phyloP scores from a whole-genome alignment of 805 yeast species.

The Kuraishia molischiana region DNA sequence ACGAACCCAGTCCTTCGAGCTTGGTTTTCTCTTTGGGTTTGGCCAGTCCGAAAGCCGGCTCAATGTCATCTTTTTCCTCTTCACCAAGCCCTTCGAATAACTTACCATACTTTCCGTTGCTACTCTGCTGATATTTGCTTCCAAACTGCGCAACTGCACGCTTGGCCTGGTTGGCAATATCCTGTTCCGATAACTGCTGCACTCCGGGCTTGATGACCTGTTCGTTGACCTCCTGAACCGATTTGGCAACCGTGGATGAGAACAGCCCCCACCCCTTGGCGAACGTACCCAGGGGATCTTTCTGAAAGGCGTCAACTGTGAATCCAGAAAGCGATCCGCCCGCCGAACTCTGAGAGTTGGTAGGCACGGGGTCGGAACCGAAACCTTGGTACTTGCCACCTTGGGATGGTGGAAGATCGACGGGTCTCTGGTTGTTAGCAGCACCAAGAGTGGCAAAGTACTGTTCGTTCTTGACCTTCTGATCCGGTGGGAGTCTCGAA shows the following conservation, averaged over 20 bases:
- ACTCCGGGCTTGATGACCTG: slow-evolving; percentile 87
- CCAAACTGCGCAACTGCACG: slow-evolving; percentile 97
- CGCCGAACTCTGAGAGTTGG: slow-evolving; percentile 9
- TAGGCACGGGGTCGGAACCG: slow-evolving; percentile 66
- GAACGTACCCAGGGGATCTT: slow-evolving; percentile 86
- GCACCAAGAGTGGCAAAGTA: slow-evolving; percentile 78
- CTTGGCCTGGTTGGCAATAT: slow-evolving; percentile 69
- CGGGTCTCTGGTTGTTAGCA: slow-evolving; percentile 64
- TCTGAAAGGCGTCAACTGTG: slow-evolving; percentile 59
- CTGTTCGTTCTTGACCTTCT: slow-evolving; percentile 60
- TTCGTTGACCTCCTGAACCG: slow-evolving; percentile 79
- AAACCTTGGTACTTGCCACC: slow-evolving; percentile 92
- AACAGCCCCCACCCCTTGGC: slow-evolving; percentile 92
- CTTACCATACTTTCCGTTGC: slow-evolving; percentile 40
- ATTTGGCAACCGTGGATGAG: slow-evolving; percentile 74
- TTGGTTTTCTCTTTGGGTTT: slow-evolving; percentile 53
- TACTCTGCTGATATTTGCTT: slow-evolving; percentile 84
- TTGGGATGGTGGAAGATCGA: slow-evolving; percentile 77
- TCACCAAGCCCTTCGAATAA: slow-evolving; percentile 48
- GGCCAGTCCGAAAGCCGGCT: slow-evolving; percentile 58
- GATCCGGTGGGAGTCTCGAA: slow-evolving; percentile 15
- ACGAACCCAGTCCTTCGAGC: slow-evolving; percentile 37
- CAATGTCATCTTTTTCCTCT: slow-evolving; percentile 25
- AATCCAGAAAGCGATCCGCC: slow-evolving; percentile 42
- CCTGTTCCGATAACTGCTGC: slow-evolving; percentile 71